phyloP scores from a whole-genome alignment of 192 early-diverging fungal species.

The Coemansia sp. region DNA sequence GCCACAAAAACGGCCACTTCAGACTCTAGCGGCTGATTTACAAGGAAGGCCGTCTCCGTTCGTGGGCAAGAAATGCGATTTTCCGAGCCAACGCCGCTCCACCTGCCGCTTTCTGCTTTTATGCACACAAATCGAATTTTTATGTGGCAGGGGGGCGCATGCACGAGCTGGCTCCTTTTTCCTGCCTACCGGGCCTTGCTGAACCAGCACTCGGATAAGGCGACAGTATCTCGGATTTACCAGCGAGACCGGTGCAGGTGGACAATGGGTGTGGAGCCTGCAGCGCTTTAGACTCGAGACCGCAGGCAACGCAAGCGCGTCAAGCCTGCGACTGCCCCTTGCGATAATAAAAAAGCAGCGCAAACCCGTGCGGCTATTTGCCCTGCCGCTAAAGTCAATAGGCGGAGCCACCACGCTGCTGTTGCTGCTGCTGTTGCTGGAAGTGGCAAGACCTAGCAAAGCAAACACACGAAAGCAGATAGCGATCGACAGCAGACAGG shows the following conservation, averaged over 20 bases:
- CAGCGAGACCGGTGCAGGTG: neutral
- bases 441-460: neutral
- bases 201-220: neutral
- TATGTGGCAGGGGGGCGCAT: neutral
- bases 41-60: neutral
- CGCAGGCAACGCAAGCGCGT: neutral
- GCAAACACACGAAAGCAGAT: conserved; percentile 8
- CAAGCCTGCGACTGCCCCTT: neutral
- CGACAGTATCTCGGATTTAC: neutral
- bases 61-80: neutral
- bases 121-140: conserved; percentile 1
- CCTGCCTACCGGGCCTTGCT: neutral
- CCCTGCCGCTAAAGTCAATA: neutral
- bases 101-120: neutral
- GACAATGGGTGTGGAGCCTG: neutral
- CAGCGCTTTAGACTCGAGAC: neutral
- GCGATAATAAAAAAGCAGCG: neutral
- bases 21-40: neutral
- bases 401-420: neutral
- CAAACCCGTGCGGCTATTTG: neutral
- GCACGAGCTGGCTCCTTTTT: neutral
- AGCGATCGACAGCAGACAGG: conserved; percentile 12
- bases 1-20: no score
- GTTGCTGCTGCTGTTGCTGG: neutral
- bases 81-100: neutral